A percentile compares a stretch with the other conserved stretches of the same genome.
Evolutionary conservation across 352 stramenopile species (phyloP).

Genomic region (Globisporangium splendens): DNA sequence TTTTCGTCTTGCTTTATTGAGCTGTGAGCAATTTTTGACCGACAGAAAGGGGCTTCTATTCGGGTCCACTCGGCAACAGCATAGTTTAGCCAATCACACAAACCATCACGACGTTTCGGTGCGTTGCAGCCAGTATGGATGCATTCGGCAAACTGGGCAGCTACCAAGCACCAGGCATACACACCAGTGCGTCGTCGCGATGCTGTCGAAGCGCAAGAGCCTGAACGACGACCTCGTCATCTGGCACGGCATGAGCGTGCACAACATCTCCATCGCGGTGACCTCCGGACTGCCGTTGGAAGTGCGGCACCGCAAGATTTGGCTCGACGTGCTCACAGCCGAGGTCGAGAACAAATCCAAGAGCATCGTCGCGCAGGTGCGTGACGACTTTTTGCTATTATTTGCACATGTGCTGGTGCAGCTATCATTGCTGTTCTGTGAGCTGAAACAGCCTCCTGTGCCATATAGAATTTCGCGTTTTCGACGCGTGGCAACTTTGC

Average conservation of each 20-base stretch:
- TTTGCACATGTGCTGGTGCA: too few species aligned
- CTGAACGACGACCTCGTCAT: conserved; percentile 55
- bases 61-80: too few species aligned
- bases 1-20: background rate
- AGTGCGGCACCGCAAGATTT: conserved; percentile 38
- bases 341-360: conserved; percentile 48
- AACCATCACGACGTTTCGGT: too few species aligned
- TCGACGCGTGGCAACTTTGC: conserved; percentile 21
- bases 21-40: too few species aligned
- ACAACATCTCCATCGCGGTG: conserved; percentile 45
- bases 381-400: background rate
- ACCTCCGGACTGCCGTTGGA: conserved; percentile 29
- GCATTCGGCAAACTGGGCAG: background rate
- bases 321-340: conserved; percentile 43
- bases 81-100: too few species aligned
- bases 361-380: conserved; percentile 38
- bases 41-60: too few species aligned
- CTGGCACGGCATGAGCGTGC: conserved; percentile 46
- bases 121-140: too few species aligned
- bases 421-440: background rate
- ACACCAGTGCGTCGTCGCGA: conserved; percentile 1
- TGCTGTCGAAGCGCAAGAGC: conserved; percentile 45
- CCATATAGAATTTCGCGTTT: conserved; percentile 36
- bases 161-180: too few species aligned
- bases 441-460: background rate